Evolutionary conservation across 768 basidiomycete species (phyloP).

Genomic region (Phaffia tasmanica): DNA sequence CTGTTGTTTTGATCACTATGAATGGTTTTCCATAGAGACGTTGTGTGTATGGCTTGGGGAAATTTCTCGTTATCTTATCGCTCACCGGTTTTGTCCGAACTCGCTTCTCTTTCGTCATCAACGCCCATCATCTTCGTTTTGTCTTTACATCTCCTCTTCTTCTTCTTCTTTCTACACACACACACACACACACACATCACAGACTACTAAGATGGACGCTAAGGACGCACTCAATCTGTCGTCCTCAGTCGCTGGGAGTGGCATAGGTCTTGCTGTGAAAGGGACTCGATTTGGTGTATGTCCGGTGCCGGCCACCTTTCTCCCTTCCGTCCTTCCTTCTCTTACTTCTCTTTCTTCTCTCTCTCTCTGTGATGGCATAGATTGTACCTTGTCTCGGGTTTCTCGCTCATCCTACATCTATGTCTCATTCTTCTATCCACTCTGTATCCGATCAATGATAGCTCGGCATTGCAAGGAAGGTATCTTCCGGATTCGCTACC

Average conservation of each 20-base stretch:
- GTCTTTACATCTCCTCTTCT: background rate
- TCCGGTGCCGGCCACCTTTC: no score
- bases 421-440: background rate
- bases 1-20: no score
- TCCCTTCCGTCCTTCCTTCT: conserved; percentile 5
- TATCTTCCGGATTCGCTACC: conserved; percentile 44
- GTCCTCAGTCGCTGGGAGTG: background rate
- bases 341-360: conserved; percentile 2
- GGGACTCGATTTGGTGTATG: no score
- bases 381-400: background rate
- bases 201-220: no score
- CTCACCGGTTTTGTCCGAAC: no score
- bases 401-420: background rate
- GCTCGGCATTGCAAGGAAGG: background rate
- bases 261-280: background rate
- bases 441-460: background rate
- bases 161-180: background rate
- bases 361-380: background rate
- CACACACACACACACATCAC: background rate
- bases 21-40: no score
- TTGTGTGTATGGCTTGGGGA: no score
- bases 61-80: no score
- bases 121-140: conserved; percentile 6
- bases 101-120: background rate
- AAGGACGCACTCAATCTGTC: background rate